Percentiles rank a stretch among this genome's conserved stretches.
These are phyloP conservation scores for Vitis cinerea DNA, from an alignment of 164 flowering plant species.

Conservation along the genomic window DNA sequence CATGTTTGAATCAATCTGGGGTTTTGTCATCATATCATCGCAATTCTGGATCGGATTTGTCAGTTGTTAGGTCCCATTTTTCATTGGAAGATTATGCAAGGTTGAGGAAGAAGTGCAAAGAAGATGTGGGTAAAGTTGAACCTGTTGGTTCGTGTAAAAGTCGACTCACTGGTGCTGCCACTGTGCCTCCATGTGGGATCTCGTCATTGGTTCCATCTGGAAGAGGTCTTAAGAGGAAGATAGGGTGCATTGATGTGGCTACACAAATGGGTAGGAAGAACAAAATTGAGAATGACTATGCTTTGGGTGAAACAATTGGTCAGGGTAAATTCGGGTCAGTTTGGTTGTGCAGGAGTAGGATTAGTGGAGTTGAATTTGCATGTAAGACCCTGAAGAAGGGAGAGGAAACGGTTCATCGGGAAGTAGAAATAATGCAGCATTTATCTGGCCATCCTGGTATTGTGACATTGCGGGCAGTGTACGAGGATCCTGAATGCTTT, in stretches of 20 bases:
- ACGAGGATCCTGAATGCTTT: slow-evolving; percentile 73
- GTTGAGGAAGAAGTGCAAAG: slow-evolving; percentile 70
- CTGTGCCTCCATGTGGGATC: slow-evolving; percentile 75
- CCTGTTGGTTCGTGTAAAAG: slow-evolving; percentile 39
- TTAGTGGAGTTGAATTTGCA: slow-evolving; percentile 66
- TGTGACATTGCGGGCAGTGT: slow-evolving; percentile 81
- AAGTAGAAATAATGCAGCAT: slow-evolving; percentile 99
- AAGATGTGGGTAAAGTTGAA: slow-evolving; percentile 36
- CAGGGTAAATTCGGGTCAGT: slow-evolving; percentile 92
- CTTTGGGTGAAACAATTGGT: slow-evolving; percentile 54
- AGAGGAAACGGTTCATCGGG: slow-evolving; percentile 88
- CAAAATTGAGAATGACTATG: slow-evolving; percentile 77
- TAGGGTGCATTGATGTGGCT: slow-evolving; percentile 83
- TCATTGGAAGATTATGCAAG: slow-evolving; percentile 69
- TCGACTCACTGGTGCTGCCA: slow-evolving; percentile 62
- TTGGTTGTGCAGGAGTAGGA: slow-evolving; percentile 53
- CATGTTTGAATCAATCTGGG: slow-evolving; percentile 12
- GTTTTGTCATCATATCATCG: slow-evolving; percentile 14
- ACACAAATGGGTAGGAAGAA: slow-evolving; percentile 81
- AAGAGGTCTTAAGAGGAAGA: slow-evolving; percentile 90
- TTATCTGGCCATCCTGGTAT: slow-evolving; percentile 90
- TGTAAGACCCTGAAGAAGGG: slow-evolving; percentile 72
- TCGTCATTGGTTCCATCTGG: slow-evolving; percentile 48
- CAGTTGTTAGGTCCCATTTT: slow-evolving; percentile 46
- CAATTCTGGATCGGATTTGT: slow-evolving; percentile 22